Evolutionary conservation across 805 yeast species (phyloP), one percentile per base, ranked within the genome.

Genomic region (Saccharomycopsis sp.): DNA sequence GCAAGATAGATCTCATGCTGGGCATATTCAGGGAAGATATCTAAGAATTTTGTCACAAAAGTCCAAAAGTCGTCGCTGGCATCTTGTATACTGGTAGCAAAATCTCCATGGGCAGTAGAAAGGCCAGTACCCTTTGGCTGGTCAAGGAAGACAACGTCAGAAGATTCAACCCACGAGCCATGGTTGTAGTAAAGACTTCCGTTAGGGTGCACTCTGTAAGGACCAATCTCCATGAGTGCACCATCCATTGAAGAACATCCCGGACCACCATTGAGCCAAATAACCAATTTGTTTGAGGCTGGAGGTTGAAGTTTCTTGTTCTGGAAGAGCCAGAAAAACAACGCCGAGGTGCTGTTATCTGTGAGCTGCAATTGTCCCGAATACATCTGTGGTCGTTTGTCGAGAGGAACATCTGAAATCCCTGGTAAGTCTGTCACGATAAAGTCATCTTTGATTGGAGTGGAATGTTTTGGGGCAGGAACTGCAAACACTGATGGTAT

Each of bases 181-280:
- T 71, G 62, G 67, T 85, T 85, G 3, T 64, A 67, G n/a, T 85
- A 75, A 58, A 74, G 66, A 7, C 29, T 35, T 25, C 63, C 68
- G 7, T 75, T 66, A 1, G 67, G 63, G 61, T 71, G 69, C 38
- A 86, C 72, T 52, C 91, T 73, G 55, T 84, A 77, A 1, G 94
- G 94, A 0, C 96, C 94, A 3, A 84, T 72, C 67, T 88, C 96
- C 82, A 88, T 80, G 61, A 87, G 68, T 0, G 89, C 89, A 8
- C 94, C 96, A 69, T 88, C 94, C 86, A 87, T 79, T 1, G 92
- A 86, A 5, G 91, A 86, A 69, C 96, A 87, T 0, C 96, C 96
- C 0, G 96, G 96, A 0, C 96, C 96, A 15, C 96, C 96, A 68
- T 88, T 88, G 25, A 87, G 75, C 96, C 96, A 87, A 59, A 87